Evolutionary conservation across 2,329 filamentous ascomycete species (phyloP).

Genomic region (Fusarium miscanthi): DNA sequence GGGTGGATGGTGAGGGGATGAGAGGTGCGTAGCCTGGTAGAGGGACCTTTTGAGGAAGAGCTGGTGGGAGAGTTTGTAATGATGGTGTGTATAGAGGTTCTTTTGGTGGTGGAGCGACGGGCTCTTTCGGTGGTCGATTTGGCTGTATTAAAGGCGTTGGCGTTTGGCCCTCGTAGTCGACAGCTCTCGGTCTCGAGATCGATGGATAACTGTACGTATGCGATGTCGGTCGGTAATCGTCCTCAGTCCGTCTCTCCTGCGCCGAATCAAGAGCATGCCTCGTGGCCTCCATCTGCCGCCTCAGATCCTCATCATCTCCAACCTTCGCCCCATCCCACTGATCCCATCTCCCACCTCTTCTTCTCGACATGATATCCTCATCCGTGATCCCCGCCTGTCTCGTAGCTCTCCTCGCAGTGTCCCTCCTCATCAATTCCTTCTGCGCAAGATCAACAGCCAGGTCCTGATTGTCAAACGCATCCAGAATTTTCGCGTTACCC

Average conservation of each 20-base stretch:
- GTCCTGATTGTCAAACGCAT: slow-evolving; percentile 77
- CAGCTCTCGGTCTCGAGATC: slow-evolving; percentile 62
- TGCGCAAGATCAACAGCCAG: slow-evolving; percentile 81
- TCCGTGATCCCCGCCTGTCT: slow-evolving; percentile 67
- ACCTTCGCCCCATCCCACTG: slow-evolving; percentile 48
- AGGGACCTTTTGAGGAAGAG: slow-evolving; percentile 47
- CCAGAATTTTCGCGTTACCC: slow-evolving; percentile 69
- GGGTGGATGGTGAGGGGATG: slow-evolving; percentile 31
- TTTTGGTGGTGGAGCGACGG: slow-evolving; percentile 37
- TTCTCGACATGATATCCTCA: slow-evolving; percentile 67
- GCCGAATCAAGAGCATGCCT: slow-evolving; percentile 58
- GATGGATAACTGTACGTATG: slow-evolving; percentile 66
- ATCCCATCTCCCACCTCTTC: slow-evolving; percentile 59
- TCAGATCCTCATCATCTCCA: slow-evolving; percentile 58
- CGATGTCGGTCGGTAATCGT: slow-evolving; percentile 43
- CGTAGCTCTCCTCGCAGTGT: slow-evolving; percentile 68
- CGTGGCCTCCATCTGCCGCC: slow-evolving; percentile 64
- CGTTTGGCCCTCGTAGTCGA: slow-evolving; percentile 55
- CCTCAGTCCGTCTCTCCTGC: slow-evolving; percentile 41
- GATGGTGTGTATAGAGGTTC: slow-evolving; percentile 31
- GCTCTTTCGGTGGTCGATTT: slow-evolving; percentile 49
- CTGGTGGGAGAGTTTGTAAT: slow-evolving; percentile 30
- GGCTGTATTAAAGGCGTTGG: slow-evolving; percentile 46
- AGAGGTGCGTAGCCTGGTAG: slow-evolving; percentile 40
- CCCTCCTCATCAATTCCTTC: slow-evolving; percentile 75